Percentiles rank a stretch among this genome's conserved stretches.
Conservation (phyloP, 2,329 filamentous ascomycete species). For the Magnaporthiopsis incrustans region DNA sequence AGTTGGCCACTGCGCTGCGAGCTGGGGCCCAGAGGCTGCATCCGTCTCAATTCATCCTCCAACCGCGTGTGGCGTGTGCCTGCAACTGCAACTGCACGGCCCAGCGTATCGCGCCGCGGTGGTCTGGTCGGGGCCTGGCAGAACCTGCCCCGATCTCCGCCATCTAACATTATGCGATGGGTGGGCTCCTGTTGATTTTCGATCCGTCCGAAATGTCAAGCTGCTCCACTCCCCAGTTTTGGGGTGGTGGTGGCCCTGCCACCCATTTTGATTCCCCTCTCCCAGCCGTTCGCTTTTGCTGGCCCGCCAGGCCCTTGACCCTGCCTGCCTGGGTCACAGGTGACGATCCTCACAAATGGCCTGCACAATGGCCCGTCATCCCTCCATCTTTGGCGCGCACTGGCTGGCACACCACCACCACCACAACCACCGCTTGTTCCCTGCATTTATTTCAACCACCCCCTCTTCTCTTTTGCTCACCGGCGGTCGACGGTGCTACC, state of each 20-base stretch:
- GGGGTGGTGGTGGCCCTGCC: background rate
- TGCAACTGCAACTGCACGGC: background rate
- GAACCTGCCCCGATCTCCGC: background rate
- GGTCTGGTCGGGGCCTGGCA: background rate
- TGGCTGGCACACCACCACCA: background rate
- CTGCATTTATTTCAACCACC: background rate
- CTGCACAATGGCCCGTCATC: background rate
- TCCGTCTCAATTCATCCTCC: background rate
- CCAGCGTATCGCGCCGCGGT: background rate
- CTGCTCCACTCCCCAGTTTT: background rate
- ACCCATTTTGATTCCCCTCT: background rate
- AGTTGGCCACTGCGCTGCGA: background rate
- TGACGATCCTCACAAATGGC: background rate
- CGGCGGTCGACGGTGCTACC: background rate
- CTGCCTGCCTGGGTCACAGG: background rate
- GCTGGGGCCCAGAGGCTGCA: background rate
- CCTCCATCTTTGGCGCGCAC: background rate
- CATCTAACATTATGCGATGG: background rate
- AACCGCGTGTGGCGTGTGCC: background rate
- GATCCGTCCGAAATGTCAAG: background rate
- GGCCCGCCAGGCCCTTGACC: too few relatives aligned
- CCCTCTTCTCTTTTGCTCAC: background rate
- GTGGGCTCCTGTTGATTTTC: background rate
- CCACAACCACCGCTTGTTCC: background rate
- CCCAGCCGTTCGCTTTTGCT: background rate